Conservation (phyloP, 2,329 filamentous ascomycete species). For the Pyricularia sp. region DNA sequence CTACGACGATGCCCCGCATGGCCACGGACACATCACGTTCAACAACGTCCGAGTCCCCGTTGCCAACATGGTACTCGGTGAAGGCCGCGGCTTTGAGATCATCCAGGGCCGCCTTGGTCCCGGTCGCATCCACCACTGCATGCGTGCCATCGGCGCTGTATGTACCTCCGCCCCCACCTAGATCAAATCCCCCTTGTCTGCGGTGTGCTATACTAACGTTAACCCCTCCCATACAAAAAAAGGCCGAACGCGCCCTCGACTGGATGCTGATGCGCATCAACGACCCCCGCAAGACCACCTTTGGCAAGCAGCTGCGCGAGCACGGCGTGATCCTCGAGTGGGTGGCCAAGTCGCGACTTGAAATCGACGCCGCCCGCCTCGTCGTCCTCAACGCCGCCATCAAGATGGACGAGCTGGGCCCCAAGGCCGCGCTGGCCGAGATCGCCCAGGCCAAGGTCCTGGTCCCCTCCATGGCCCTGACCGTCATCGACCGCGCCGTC, state of each 20-base stretch:
- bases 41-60: conserved; percentile 78
- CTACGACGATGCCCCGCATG: conserved; percentile 96
- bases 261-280: conserved; percentile 93
- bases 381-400: conserved; percentile 89
- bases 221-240: neutral
- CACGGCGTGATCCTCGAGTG: conserved; percentile 94
- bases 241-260: conserved; percentile 80
- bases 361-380: conserved; percentile 85
- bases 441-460: conserved; percentile 94
- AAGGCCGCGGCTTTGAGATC: conserved; percentile 92
- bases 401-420: conserved; percentile 80
- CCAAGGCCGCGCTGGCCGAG: conserved; percentile 81
- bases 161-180: conserved; percentile 14
- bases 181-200: neutral
- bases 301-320: conserved; percentile 73
- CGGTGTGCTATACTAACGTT: neutral
- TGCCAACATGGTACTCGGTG: conserved; percentile 76
- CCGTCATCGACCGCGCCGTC: conserved; percentile 85
- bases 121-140: conserved; percentile 93
- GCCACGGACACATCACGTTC: conserved; percentile 87
- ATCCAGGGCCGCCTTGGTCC: conserved; percentile 94
- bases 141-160: conserved; percentile 82
- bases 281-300: conserved; percentile 79
- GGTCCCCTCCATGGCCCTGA: conserved; percentile 67
- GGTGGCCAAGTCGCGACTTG: conserved; percentile 81